Conservation (phyloP, 371 early-diverging fungal species). For the Capniomyces stellatus region DNA sequence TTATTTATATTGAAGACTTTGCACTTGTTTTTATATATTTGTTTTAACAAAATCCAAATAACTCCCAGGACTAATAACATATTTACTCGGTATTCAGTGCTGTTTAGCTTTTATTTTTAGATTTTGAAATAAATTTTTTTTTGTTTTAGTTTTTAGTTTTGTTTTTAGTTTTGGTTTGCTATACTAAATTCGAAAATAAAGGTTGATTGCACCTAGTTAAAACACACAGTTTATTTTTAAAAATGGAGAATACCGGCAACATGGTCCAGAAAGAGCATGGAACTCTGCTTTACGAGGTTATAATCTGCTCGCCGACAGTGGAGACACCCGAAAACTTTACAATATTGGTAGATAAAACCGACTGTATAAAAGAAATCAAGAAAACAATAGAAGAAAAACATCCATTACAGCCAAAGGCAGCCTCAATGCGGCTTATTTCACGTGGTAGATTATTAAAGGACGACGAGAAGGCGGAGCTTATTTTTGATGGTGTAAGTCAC, state of each 20-base stretch:
- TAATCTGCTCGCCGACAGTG: conserved; percentile 1
- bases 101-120: not conserved
- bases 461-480: not conserved
- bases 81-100: no score
- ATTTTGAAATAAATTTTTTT: not conserved
- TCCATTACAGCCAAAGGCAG: not conserved
- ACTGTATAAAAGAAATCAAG: not conserved
- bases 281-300: not conserved
- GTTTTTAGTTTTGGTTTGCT: no score
- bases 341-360: not conserved
- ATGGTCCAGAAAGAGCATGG: not conserved
- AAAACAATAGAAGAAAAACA: not conserved
- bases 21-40: no score
- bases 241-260: not conserved
- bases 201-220: not conserved
- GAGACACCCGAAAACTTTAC: not conserved
- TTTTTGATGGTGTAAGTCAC: not conserved
- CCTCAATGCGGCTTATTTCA: not conserved
- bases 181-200: not conserved
- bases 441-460: not conserved
- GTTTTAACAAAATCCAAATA: no score
- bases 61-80: no score
- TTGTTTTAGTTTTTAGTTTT: not conserved
- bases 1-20: no score
- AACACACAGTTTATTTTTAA: not conserved